phyloP scores from a whole-genome alignment of 495 filamentous ascomycete species.

The Podospora bellae-mahoneyi region DNA sequence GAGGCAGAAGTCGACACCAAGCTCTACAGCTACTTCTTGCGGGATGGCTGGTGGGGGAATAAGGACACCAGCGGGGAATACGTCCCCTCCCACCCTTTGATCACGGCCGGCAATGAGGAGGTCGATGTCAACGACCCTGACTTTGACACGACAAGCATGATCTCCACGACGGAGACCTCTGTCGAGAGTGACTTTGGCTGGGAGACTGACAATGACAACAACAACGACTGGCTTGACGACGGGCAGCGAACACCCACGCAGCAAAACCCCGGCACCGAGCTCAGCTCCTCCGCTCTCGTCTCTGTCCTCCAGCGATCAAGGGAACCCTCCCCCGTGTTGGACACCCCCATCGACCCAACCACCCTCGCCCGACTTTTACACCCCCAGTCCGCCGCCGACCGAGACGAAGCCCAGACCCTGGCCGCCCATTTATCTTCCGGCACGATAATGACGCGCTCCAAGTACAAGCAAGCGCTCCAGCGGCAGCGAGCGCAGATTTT shows the following conservation, averaged over 20 bases:
- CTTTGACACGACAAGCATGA: constrained; percentile 80
- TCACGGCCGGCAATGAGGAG: not conserved
- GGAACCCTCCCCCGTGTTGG: constrained; percentile 57
- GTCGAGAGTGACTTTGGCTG: constrained; percentile 46
- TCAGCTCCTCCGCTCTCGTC: constrained; percentile 23
- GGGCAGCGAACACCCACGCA: constrained; percentile 77
- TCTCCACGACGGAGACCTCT: constrained; percentile 53
- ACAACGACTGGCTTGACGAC: constrained; percentile 37
- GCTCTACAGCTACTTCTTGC: constrained; percentile 76
- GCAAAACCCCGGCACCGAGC: constrained; percentile 11
- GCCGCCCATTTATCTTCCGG: constrained; percentile 71
- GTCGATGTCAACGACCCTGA: constrained; percentile 43
- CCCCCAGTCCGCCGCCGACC: constrained; percentile 71
- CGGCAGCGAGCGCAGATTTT: constrained; percentile 65
- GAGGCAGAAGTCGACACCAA: constrained; percentile 68
- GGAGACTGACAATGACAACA: constrained; percentile 45
- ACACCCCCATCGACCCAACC: constrained; percentile 60
- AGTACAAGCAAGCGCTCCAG: constrained; percentile 63
- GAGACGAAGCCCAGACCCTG: constrained; percentile 75
- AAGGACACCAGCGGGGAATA: constrained; percentile 75
- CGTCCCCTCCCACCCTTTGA: constrained; percentile 28
- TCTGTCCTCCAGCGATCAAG: constrained; percentile 35
- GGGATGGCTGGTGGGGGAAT: constrained; percentile 77
- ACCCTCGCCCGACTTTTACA: constrained; percentile 80
- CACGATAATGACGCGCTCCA: constrained; percentile 75